Base-by-base conservation (phyloP, 2,329 filamentous ascomycete genomes). In the Fusarium sp. region DNA sequence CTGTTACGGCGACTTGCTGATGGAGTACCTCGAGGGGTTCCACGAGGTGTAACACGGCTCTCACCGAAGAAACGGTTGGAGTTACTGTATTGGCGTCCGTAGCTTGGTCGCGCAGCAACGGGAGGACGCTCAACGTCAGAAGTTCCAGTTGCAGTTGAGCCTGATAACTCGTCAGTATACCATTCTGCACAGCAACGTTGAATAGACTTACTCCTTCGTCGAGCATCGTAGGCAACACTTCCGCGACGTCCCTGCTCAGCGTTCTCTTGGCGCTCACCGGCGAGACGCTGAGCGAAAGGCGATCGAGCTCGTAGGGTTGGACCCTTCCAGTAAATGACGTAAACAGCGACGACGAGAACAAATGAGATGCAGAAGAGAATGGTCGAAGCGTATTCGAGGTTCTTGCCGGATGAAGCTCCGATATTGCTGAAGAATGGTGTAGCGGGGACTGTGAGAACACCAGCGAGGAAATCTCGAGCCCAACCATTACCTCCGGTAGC, bases 401-500 rank as follows among this genome's bases (percentile, higher is more conserved):
- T 86, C 71, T 86, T 85, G 21, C 84, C 83, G 30, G 86, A 80
- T 8, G 74, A 78, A 4, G 74, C 84, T 33, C 82, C 83, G 23
- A 92, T 90, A 74, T 91, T 89, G 53, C 82, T 77, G 80, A 90
- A 91, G 81, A 91, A 90, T 1, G 92, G 92, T 0, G 88, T 88
- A 0, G 92, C 89, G 19, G 91, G 91, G 56, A 94, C 85, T 1
- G 92, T 92, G 3, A 93, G 87, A 13, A 94, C 86, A 80, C 93
- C 92, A 4, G 92, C 93, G 1, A 94, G 83, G 81, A 94, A 91
- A 78, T 94, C 92, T 73, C 93, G 87, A 6, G 91, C 87, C 83
- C 92, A 94, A 4, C 92, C 93, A 71, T 94, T 94, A 25, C 92
- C 92, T 44, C 92, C 93, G 0, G 92, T 94, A 2, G 93, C 93